phyloP scores from a whole-genome alignment of 148 eudicot species.

The Rhododendron mucronatum region DNA sequence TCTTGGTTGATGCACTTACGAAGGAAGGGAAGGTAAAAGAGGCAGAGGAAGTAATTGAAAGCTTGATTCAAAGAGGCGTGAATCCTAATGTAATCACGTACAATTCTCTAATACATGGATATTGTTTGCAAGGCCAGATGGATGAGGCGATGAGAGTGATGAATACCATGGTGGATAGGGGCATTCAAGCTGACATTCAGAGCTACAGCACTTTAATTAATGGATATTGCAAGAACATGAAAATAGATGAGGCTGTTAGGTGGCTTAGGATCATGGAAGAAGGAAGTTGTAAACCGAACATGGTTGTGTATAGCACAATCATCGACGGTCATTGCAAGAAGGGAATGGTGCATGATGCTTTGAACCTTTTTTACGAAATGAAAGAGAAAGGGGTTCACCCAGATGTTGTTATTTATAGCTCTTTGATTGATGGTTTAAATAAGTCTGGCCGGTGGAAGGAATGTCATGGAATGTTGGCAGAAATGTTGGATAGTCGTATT shows the following conservation, averaged over 20 bases:
- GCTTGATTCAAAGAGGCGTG: background rate
- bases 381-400: background rate
- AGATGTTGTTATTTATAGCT: background rate
- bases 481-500: too few relatives aligned
- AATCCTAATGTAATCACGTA: background rate
- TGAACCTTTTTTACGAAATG: background rate
- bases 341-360: constrained; percentile 6
- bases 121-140: background rate
- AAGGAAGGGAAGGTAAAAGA: constrained; percentile 10
- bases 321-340: constrained; percentile 7
- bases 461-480: background rate
- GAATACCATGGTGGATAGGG: background rate
- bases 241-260: background rate
- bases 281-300: background rate
- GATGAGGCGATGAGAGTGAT: background rate
- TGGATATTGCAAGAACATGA: too few relatives aligned
- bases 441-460: background rate
- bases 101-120: constrained; percentile 9
- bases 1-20: background rate
- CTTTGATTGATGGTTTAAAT: constrained; percentile 7
- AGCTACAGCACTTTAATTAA: too few relatives aligned
- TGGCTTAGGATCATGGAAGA: background rate
- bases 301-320: background rate
- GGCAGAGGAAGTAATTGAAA: background rate
- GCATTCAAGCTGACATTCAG: background rate